A percentile compares a stretch with the other conserved stretches of the same genome.
Conservation (phyloP, 768 basidiomycete genomes). For the Phylloporus scabripes region DNA sequence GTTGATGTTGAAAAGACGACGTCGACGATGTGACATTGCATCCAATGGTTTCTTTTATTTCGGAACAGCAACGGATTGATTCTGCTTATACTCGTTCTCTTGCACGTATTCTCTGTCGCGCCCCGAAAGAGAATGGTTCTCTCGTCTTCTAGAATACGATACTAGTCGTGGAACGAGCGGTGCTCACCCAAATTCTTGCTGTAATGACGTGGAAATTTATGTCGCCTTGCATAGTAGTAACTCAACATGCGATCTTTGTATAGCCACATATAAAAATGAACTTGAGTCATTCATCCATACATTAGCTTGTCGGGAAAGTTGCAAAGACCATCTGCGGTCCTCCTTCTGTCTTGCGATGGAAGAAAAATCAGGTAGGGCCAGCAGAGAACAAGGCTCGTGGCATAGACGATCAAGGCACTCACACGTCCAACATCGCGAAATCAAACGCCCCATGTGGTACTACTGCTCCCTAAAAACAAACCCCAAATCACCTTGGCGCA, state of each 20-base stretch:
- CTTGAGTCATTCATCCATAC: too few species aligned
- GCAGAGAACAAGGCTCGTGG: neutral
- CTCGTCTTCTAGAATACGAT: slow-evolving; percentile 20
- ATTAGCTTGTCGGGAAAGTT: slow-evolving; percentile 30
- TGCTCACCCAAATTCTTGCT: slow-evolving; percentile 9
- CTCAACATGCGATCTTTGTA: too few species aligned
- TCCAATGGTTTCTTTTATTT: slow-evolving; percentile 13
- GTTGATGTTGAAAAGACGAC: slow-evolving; percentile 61
- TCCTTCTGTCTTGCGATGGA: slow-evolving; percentile 34
- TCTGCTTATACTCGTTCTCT: slow-evolving; percentile 20
- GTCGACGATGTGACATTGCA: slow-evolving; percentile 37
- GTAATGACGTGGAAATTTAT: neutral
- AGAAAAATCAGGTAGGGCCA: neutral
- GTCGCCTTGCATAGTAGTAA: neutral
- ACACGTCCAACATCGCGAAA: slow-evolving; percentile 68
- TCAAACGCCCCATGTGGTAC: slow-evolving; percentile 66
- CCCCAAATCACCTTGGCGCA: slow-evolving; percentile 65
- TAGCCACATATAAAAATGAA: too few species aligned
- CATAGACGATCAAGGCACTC: neutral
- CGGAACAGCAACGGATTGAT: slow-evolving; percentile 26
- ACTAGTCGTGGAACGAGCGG: slow-evolving; percentile 13
- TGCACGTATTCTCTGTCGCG: slow-evolving; percentile 13
- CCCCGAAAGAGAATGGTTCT: slow-evolving; percentile 10
- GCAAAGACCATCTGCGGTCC: slow-evolving; percentile 29
- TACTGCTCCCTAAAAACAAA: slow-evolving; percentile 57